Percentiles rank a stretch among this genome's conserved stretches.
phyloP scores from a whole-genome alignment of 2,329 filamentous ascomycete genomes.

The Chrysoporthe austroafricana region DNA sequence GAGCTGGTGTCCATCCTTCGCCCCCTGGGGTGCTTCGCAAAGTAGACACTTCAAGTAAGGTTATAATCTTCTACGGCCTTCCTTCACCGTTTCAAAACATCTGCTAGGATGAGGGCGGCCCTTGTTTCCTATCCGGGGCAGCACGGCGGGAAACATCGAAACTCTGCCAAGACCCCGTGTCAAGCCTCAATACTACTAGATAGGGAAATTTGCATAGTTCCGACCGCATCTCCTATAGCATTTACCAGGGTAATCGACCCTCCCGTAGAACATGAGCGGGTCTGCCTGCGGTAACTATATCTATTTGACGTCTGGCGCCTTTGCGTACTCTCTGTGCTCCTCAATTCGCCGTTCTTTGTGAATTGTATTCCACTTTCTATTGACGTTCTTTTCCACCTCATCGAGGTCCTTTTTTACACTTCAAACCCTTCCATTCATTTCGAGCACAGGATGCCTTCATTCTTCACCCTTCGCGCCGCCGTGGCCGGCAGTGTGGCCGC shows the following conservation, averaged over 20 bases:
- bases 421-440: background rate
- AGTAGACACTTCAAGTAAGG: no score
- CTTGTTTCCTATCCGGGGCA: background rate
- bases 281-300: background rate
- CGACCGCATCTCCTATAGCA: background rate
- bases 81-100: background rate
- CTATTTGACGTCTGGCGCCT: background rate
- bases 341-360: background rate
- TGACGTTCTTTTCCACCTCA: background rate
- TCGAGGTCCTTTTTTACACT: background rate
- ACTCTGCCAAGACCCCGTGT: background rate
- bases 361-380: background rate
- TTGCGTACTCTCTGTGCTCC: background rate
- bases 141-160: background rate
- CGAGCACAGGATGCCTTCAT: slow-evolving; percentile 6
- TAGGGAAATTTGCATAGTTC: background rate
- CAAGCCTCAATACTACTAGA: background rate
- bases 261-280: background rate
- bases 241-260: background rate
- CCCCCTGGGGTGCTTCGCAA: no score
- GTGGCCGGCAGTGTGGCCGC: background rate
- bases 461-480: background rate
- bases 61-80: no score
- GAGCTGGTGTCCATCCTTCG: no score
- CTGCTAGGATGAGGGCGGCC: background rate